phyloP scores from a whole-genome alignment of 768 basidiomycete species.

The Termitomyces sp. region DNA sequence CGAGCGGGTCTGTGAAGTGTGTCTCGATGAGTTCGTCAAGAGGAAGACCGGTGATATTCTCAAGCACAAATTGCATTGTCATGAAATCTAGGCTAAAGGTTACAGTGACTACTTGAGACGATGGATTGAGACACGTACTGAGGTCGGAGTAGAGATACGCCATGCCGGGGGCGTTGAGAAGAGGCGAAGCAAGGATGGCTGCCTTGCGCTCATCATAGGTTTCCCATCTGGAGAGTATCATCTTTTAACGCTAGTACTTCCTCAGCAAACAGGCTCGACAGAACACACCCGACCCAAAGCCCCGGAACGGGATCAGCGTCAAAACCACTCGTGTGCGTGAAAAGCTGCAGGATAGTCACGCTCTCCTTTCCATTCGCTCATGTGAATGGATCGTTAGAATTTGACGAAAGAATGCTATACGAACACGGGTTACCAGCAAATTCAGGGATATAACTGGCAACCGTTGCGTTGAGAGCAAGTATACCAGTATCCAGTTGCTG shows the following conservation, averaged over 20 bases:
- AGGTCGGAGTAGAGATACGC: conserved; percentile 25
- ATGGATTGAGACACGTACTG: conserved; percentile 11
- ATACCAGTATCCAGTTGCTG: conserved; percentile 22
- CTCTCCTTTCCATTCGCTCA: conserved; percentile 23
- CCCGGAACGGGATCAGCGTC: conserved; percentile 24
- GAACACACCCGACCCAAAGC: conserved; percentile 20
- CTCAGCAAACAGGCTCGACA: too few species aligned
- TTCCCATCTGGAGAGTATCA: conserved; percentile 19
- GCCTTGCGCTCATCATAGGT: conserved; percentile 20
- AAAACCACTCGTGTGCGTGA: conserved; percentile 27
- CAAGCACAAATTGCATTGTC: conserved; percentile 23
- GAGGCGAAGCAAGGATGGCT: conserved; percentile 18
- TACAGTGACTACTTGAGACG: too few species aligned
- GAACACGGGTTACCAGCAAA: conserved; percentile 16
- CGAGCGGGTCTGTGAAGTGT: conserved; percentile 22
- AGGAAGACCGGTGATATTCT: conserved; percentile 18
- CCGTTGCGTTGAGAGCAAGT: conserved; percentile 17
- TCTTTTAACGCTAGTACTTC: too few species aligned
- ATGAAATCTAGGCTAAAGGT: conserved; percentile 19
- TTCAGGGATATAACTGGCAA: conserved; percentile 21
- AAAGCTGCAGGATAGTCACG: conserved; percentile 23
- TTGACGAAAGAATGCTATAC: too few species aligned
- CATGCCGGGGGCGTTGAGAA: conserved; percentile 20
- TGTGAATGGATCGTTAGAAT: neutral
- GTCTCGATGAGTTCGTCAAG: conserved; percentile 21